phyloP scores from a whole-genome alignment of 164 flowering plant genomes.

The Hamamelis virginiana region DNA sequence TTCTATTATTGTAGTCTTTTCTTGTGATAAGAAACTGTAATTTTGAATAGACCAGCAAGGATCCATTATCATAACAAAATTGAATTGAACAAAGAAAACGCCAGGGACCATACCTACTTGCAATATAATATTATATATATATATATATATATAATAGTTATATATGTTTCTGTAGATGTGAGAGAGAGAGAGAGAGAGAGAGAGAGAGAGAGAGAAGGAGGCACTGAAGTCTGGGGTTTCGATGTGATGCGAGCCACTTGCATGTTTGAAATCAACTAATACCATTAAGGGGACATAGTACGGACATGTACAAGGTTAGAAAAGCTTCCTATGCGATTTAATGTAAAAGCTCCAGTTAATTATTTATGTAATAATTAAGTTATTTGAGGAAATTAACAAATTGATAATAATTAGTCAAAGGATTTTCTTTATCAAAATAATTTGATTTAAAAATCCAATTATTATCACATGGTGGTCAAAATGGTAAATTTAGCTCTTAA shows the following conservation, averaged over 20 bases:
- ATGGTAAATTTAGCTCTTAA: no score
- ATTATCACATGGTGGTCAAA: no score
- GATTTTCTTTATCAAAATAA: no score
- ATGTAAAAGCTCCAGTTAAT: no score
- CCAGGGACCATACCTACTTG: conserved; percentile 14
- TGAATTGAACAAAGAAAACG: conserved; percentile 1
- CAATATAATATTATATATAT: not conserved
- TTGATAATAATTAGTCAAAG: no score
- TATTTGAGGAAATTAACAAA: no score
- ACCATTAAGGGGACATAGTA: conserved; percentile 27
- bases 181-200: not conserved
- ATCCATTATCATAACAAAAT: conserved; percentile 5
- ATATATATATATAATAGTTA: no score
- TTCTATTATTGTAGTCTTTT: conserved; percentile 12
- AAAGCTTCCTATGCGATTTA: no score
- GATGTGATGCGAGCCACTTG: conserved; percentile 24
- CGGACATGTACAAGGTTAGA: conserved; percentile 13
- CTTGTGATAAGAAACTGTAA: conserved; percentile 11
- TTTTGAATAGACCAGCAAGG: not conserved
- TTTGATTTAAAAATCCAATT: no score
- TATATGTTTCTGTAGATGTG: not conserved
- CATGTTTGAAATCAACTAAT: conserved; percentile 4
- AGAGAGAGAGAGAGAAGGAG: not conserved
- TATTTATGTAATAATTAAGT: no score
- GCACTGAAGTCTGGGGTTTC: conserved; percentile 4